Evolutionary conservation across 2,329 filamentous ascomycete genomes (phyloP).

Genomic region (Neurospora crassa): DNA sequence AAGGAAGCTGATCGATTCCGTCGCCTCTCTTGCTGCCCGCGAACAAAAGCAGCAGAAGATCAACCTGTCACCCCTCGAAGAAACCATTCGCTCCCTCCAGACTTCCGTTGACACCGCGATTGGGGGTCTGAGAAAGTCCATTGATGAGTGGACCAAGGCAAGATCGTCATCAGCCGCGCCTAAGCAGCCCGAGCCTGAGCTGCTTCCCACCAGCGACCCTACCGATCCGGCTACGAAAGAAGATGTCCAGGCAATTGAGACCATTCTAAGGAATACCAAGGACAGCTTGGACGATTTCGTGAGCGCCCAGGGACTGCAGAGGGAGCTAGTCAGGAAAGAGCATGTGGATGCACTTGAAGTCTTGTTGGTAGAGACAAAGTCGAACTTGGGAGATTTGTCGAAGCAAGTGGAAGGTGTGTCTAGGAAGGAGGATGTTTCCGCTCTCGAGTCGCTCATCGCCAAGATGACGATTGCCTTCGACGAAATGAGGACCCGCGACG

Average conservation of each 20-base stretch:
- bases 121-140: neutral
- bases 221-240: constrained; percentile 59
- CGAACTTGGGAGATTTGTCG: constrained; percentile 57
- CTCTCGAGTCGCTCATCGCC: constrained; percentile 67
- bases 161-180: constrained; percentile 2
- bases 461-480: constrained; percentile 69
- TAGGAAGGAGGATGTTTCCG: constrained; percentile 68
- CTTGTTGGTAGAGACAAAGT: constrained; percentile 62
- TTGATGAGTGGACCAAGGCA: neutral
- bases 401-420: constrained; percentile 60
- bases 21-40: constrained; percentile 22
- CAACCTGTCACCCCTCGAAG: neutral
- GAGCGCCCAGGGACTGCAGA: constrained; percentile 29
- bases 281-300: constrained; percentile 74
- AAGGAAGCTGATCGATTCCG: constrained; percentile 18
- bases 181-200: constrained; percentile 7
- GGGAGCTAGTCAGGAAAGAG: constrained; percentile 57
- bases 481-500: constrained; percentile 54
- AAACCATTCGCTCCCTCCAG: neutral
- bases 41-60: constrained; percentile 7
- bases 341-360: constrained; percentile 57
- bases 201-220: constrained; percentile 10
- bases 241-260: constrained; percentile 85
- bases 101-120: neutral
- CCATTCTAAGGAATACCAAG: constrained; percentile 81